Percentiles rank a stretch among this genome's conserved stretches.
Conservation (phyloP, 2,329 filamentous ascomycete genomes). For the Botrytis deweyae region DNA sequence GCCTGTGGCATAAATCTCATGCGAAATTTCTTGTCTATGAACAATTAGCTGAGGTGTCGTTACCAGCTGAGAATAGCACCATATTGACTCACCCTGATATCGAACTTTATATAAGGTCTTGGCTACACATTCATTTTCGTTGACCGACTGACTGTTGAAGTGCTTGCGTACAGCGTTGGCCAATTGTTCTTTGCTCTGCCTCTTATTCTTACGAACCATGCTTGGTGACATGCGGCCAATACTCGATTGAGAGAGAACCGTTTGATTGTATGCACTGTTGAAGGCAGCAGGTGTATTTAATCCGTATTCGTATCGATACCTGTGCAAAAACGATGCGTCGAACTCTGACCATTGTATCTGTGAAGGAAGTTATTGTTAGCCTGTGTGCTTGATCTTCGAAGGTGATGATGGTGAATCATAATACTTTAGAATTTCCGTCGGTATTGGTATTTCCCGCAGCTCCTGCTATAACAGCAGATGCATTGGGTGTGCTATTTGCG, state of each 20-base stretch:
- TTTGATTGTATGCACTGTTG: slow-evolving; percentile 60
- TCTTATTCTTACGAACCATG: slow-evolving; percentile 65
- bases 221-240: slow-evolving; percentile 74
- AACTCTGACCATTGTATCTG: slow-evolving; percentile 67
- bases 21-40: slow-evolving; percentile 43
- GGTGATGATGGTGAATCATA: slow-evolving; percentile 25
- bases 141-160: slow-evolving; percentile 76
- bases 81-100: slow-evolving; percentile 37
- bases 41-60: slow-evolving; percentile 22
- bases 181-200: slow-evolving; percentile 71
- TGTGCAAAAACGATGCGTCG: slow-evolving; percentile 66
- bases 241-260: slow-evolving; percentile 60
- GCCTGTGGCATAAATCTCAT: slow-evolving; percentile 41
- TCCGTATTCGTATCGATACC: slow-evolving; percentile 72
- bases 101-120: slow-evolving; percentile 45
- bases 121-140: slow-evolving; percentile 80
- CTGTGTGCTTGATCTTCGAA: neutral
- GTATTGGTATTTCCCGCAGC: slow-evolving; percentile 23
- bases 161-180: slow-evolving; percentile 74
- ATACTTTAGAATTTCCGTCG: slow-evolving; percentile 36
- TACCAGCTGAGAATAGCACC: neutral
- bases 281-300: slow-evolving; percentile 71
- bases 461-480: slow-evolving; percentile 23
- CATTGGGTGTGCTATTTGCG: slow-evolving; percentile 33
- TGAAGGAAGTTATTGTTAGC: slow-evolving; percentile 10